These are phyloP conservation scores for Colletotrichum zoysiae DNA, from an alignment of 2,329 filamentous ascomycete genomes.

Conservation along the genomic window DNA sequence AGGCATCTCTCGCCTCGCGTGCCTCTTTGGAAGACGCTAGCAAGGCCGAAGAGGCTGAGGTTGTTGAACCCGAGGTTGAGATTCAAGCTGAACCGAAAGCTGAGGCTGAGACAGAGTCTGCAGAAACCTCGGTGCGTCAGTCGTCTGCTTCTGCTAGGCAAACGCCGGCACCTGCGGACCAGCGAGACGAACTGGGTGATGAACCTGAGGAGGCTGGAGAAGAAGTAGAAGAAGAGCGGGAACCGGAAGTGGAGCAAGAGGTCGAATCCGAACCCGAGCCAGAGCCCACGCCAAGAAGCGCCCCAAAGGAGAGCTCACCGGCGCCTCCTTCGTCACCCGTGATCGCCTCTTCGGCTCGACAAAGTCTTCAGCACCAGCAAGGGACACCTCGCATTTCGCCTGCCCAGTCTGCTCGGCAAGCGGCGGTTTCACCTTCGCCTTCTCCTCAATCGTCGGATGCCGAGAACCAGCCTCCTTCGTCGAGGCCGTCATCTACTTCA, in stretches of 20 bases:
- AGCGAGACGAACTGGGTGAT: neutral
- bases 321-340: conserved; percentile 46
- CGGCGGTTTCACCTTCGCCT: conserved; percentile 71
- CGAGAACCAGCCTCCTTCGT: conserved; percentile 82
- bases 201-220: conserved; percentile 13
- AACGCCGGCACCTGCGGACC: conserved; percentile 34
- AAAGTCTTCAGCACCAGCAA: conserved; percentile 59
- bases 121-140: conserved; percentile 22
- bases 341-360: conserved; percentile 33
- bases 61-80: conserved; percentile 5
- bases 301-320: conserved; percentile 47
- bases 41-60: conserved; percentile 25
- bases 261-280: conserved; percentile 24
- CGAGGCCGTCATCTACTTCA: conserved; percentile 65
- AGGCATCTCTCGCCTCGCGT: conserved; percentile 48
- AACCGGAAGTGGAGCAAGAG: conserved; percentile 13
- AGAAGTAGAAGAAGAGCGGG: conserved; percentile 1
- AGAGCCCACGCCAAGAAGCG: conserved; percentile 36
- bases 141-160: conserved; percentile 40
- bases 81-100: conserved; percentile 7
- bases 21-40: conserved; percentile 37
- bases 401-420: conserved; percentile 63
- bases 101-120: conserved; percentile 36
- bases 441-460: conserved; percentile 84
- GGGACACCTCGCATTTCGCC: conserved; percentile 54